Percentiles rank a stretch among this genome's conserved stretches.
Conservation (phyloP, 257 asterid species). For the Petrea volubilis region DNA sequence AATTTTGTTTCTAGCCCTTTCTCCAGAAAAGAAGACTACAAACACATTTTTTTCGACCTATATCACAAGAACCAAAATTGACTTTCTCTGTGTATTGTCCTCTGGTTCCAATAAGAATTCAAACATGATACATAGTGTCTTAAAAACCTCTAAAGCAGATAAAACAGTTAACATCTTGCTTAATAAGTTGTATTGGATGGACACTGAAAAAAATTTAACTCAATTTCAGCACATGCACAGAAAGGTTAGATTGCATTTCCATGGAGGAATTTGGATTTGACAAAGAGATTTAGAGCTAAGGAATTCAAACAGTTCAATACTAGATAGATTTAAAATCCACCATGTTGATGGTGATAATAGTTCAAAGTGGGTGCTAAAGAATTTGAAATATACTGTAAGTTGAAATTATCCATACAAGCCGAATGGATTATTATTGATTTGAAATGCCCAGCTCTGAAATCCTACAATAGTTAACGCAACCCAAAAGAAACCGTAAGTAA, state of each 20-base stretch:
- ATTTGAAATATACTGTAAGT: neutral
- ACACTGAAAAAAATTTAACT: neutral
- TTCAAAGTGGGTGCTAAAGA: no score
- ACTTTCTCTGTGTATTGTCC: neutral
- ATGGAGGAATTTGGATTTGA: neutral
- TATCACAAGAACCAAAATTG: constrained; percentile 2
- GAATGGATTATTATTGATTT: neutral
- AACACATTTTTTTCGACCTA: constrained; percentile 82
- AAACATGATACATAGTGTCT: constrained; percentile 5
- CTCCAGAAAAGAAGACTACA: constrained; percentile 82
- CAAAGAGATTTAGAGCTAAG: neutral
- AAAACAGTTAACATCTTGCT: neutral
- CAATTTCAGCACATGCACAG: neutral
- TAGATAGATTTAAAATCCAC: neutral
- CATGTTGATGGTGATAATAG: neutral
- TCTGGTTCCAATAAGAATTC: neutral
- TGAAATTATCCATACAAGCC: neutral
- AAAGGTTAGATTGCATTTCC: neutral
- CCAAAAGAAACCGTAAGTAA: neutral
- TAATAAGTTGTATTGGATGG: neutral
- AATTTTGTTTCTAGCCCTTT: constrained; percentile 65
- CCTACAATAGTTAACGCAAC: neutral
- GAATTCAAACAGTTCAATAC: neutral
- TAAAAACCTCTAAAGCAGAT: no score
- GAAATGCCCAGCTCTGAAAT: neutral